Conservation (phyloP, 2,329 filamentous ascomycete genomes). For the Clarireedia monteithiana region DNA sequence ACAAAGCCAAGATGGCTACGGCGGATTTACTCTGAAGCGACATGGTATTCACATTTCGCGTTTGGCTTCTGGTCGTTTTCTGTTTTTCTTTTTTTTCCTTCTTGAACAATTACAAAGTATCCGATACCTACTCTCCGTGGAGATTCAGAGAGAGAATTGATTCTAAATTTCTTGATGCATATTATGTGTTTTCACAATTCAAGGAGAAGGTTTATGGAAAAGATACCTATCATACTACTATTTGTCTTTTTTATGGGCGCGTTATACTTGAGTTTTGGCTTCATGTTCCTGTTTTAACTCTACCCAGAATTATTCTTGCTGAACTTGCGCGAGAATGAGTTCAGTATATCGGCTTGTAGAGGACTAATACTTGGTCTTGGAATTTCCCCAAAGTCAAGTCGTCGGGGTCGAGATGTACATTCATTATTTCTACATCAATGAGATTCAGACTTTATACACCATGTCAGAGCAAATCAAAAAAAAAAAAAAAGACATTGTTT, state of each 20-base stretch:
- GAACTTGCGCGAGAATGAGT: not conserved
- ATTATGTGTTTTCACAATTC: not conserved
- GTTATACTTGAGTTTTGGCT: slow-evolving; percentile 7
- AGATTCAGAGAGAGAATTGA: not conserved
- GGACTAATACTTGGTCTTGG: no score
- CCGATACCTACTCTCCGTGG: not conserved
- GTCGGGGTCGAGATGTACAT: no score
- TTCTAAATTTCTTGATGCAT: slow-evolving; percentile 5
- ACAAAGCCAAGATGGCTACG: slow-evolving; percentile 4
- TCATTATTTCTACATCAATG: no score
- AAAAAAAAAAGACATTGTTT: no score
- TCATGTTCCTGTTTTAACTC: not conserved
- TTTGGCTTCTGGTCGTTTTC: not conserved
- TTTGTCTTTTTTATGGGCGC: slow-evolving; percentile 3
- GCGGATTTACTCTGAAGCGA: not conserved
- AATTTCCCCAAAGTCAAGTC: no score
- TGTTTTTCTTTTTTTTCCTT: not conserved
- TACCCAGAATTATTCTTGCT: not conserved
- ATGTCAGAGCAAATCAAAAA: no score
- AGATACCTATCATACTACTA: slow-evolving; percentile 5
- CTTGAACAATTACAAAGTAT: not conserved
- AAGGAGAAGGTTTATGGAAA: slow-evolving; percentile 1
- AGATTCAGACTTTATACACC: no score
- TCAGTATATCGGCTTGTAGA: no score
- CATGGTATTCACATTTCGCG: not conserved